Evolutionary conservation across 495 filamentous ascomycete species (phyloP).

Genomic region (Aspergillus taichungensis): DNA sequence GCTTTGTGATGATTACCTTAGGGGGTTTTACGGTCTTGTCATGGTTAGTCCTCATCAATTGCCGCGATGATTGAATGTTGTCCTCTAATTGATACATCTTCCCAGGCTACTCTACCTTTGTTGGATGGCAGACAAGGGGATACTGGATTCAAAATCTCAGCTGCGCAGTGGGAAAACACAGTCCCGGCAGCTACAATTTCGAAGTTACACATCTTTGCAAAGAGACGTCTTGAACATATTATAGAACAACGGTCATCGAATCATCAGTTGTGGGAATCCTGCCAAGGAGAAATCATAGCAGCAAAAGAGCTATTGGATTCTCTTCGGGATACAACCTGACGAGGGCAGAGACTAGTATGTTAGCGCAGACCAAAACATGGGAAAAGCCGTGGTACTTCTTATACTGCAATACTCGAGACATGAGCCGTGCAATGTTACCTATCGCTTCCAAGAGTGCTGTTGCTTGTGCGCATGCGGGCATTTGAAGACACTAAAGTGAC

Average conservation of each 20-base stretch:
- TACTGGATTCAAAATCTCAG: background rate
- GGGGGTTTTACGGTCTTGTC: conserved; percentile 86
- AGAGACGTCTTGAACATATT: conserved; percentile 65
- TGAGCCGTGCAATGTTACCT: too few relatives aligned
- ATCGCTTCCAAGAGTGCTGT: too few relatives aligned
- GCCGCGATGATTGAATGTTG: background rate
- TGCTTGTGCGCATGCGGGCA: too few relatives aligned
- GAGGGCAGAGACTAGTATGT: too few relatives aligned
- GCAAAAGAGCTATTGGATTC: conserved; percentile 54
- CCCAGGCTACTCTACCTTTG: conserved; percentile 6
- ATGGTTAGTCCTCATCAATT: conserved; percentile 43
- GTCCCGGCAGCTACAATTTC: conserved; percentile 46
- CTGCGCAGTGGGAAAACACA: background rate
- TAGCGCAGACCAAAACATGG: too few relatives aligned
- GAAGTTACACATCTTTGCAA: conserved; percentile 63
- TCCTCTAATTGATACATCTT: background rate
- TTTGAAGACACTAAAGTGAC: too few relatives aligned
- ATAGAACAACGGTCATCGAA: conserved; percentile 38
- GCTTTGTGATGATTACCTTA: conserved; percentile 83
- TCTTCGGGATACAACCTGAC: background rate
- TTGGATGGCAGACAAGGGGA: background rate
- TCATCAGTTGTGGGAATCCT: conserved; percentile 51
- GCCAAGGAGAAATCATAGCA: conserved; percentile 58
- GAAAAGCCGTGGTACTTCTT: background rate
- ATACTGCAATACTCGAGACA: too few relatives aligned